phyloP scores from a whole-genome alignment of 2,329 filamentous ascomycete genomes.

The Pyricularia sp. region DNA sequence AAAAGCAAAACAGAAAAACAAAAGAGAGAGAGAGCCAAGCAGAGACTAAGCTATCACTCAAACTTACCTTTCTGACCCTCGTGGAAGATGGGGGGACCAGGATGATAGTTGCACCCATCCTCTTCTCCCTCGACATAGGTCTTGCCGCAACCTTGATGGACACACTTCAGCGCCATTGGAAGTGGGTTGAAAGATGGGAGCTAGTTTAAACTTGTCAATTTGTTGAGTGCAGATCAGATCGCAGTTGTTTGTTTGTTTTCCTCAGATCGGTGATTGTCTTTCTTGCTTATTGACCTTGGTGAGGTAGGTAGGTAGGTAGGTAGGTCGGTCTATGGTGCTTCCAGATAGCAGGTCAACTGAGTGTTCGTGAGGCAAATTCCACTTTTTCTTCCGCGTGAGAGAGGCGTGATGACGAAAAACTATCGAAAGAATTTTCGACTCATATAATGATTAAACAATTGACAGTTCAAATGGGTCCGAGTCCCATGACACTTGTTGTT shows the following conservation, averaged over 20 bases:
- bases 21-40: conserved; percentile 1
- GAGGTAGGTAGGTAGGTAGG: no score
- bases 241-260: background rate
- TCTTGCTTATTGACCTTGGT: no score
- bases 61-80: conserved; percentile 90
- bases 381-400: background rate
- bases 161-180: conserved; percentile 69
- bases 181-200: background rate
- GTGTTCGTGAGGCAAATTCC: background rate
- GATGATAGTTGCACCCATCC: conserved; percentile 83
- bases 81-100: conserved; percentile 87
- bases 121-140: conserved; percentile 59
- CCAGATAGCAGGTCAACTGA: background rate
- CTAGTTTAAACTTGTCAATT: background rate
- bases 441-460: background rate
- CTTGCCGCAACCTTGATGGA: conserved; percentile 94
- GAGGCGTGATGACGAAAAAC: background rate
- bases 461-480: background rate
- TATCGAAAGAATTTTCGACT: background rate
- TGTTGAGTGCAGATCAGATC: background rate
- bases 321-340: background rate
- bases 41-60: conserved; percentile 1
- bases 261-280: background rate
- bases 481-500: background rate
- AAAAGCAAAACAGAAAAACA: background rate